phyloP scores from a whole-genome alignment of 2,329 filamentous ascomycete species.

The Arthrobotrys entomopaga region DNA sequence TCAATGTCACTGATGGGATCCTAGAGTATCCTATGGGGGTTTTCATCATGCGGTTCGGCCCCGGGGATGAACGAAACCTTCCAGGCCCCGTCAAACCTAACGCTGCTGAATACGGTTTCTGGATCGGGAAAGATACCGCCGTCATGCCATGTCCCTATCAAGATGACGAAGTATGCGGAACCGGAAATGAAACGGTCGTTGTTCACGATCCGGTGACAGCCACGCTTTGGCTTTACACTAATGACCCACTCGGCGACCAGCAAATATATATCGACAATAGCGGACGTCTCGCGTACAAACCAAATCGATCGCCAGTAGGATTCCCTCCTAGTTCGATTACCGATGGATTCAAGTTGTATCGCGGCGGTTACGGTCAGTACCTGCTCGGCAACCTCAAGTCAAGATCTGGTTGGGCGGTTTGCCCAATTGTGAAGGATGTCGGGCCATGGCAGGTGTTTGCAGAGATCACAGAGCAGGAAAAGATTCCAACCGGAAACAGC shows the following conservation, averaged over 20 bases:
- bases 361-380: not conserved
- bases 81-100: not conserved
- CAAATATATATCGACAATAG: not conserved
- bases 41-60: not conserved
- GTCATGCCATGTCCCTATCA: not conserved
- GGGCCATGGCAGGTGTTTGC: too few species aligned
- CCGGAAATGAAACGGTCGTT: not conserved
- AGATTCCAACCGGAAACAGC: too few species aligned
- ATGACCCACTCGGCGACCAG: not conserved
- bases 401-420: too few species aligned
- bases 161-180: not conserved
- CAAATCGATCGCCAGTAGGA: not conserved
- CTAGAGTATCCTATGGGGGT: not conserved
- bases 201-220: not conserved
- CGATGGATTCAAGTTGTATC: not conserved
- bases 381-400: too few species aligned
- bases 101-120: not conserved
- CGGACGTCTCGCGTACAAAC: not conserved
- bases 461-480: too few species aligned
- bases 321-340: not conserved
- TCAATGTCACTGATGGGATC: not conserved
- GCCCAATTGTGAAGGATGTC: too few species aligned
- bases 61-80: not conserved
- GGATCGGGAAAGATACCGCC: not conserved
- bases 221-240: not conserved